Evolutionary conservation across 306 rosid species (phyloP), one percentile per base, ranked within the genome.

Genomic region (Corylus americana): DNA sequence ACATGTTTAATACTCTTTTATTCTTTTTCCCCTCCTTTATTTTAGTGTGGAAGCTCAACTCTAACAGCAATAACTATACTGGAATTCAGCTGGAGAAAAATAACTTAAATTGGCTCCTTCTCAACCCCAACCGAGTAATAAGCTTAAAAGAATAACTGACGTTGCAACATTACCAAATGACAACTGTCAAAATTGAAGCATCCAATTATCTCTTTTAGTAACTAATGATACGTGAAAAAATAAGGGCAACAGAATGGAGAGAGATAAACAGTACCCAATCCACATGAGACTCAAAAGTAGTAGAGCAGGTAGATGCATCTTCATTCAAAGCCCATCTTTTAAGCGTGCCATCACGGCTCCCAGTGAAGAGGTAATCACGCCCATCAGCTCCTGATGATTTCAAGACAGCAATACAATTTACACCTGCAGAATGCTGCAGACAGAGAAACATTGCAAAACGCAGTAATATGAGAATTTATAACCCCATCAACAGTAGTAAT

Each of bases 251-350:
- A 78, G 37, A 31, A 3, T 59, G 47, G 16, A 22, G 59, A 37
- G 20, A 44, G 58, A 77, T 5, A 63, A 44, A 73, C 22, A 31
- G n/a, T 95, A 95, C 99, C 99, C 99, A 95, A 77, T 95, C 99
- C 81, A 95, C 99, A 62, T 95, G 99, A 88, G 99, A 95, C 88
- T 95, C 99, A 69, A 91, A 95, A 68, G 99, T 95, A 51, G 98
- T 88, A 64, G 99, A 89, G 86, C 94, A 95, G 37, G 94, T 88
- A 44, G 92, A 93, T 47, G 85, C 85, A 81, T 91, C 94, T 72
- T 90, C 94, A 57, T 79, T 76, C 73, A 95, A 82, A 29, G 77
- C 81, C 99, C 99, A 95, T 79, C 98, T 89, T 86, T 95, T 95
- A 78, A 95, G 83, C 11, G 96, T 95, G 79, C 99, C 99, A 88